Conservation (phyloP, 352 stramenopile genomes). For the Plasmopara halstedii region DNA sequence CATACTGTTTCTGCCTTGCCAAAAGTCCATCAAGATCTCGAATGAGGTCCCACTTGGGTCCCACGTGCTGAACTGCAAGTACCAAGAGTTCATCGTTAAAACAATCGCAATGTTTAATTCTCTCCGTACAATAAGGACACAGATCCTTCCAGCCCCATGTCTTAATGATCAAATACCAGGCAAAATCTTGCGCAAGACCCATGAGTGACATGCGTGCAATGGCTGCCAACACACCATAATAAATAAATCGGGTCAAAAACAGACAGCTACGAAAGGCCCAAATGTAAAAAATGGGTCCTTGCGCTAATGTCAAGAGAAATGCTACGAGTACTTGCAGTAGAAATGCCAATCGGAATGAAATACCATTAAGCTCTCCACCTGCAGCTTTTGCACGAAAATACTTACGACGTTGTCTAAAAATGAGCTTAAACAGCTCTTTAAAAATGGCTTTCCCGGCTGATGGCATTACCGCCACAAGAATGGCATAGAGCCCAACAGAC, state of each 20-base stretch:
- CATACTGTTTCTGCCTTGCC: slow-evolving; percentile 33
- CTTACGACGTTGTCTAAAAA: slow-evolving; percentile 61
- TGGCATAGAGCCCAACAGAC: slow-evolving; percentile 42
- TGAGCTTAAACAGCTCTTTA: slow-evolving; percentile 76
- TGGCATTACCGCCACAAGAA: slow-evolving; percentile 41
- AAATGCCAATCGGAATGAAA: slow-evolving; percentile 58
- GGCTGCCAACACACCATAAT: slow-evolving; percentile 46
- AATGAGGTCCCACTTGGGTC: slow-evolving; percentile 66
- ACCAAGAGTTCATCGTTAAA: slow-evolving; percentile 66
- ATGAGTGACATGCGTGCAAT: slow-evolving; percentile 50
- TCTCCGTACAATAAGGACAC: slow-evolving; percentile 62
- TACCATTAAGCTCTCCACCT: slow-evolving; percentile 31
- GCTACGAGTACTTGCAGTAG: slow-evolving; percentile 43
- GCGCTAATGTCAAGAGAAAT: slow-evolving; percentile 41
- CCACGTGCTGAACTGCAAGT: slow-evolving; percentile 42
- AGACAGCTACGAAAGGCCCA: slow-evolving; percentile 50
- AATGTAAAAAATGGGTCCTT: slow-evolving; percentile 61
- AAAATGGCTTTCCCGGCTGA: slow-evolving; percentile 59
- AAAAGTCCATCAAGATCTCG: slow-evolving; percentile 38
- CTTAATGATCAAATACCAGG: slow-evolving; percentile 52
- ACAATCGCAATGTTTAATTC: slow-evolving; percentile 57
- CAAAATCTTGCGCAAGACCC: slow-evolving; percentile 36
- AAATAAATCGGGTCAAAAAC: slow-evolving; percentile 57
- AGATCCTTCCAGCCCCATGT: slow-evolving; percentile 55
- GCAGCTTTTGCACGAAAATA: slow-evolving; percentile 46